Evolutionary conservation across 371 early-diverging fungal species (phyloP).

Genomic region (Parasitella parasitica): DNA sequence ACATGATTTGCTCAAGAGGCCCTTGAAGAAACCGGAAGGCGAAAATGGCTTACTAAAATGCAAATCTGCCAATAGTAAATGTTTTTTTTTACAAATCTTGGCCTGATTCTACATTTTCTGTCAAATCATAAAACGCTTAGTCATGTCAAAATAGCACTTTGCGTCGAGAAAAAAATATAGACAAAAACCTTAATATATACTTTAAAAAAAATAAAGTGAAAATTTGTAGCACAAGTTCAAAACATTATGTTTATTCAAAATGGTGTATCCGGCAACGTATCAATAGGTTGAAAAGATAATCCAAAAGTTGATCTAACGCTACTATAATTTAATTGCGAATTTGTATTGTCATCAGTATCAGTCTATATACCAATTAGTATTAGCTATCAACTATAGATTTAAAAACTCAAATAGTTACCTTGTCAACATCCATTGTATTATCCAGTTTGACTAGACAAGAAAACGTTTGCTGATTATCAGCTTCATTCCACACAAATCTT

Average conservation of each 20-base stretch:
- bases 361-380: no score
- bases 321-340: not conserved
- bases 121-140: not conserved
- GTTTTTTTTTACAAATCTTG: not conserved
- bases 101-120: not conserved
- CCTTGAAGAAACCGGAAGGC: not conserved
- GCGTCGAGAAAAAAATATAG: not conserved
- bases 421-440: not conserved
- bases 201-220: not conserved
- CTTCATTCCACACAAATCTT: not conserved
- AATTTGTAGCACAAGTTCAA: not conserved
- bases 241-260: not conserved
- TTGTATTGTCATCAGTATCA: no score
- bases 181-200: not conserved
- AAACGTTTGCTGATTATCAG: not conserved
- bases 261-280: not conserved
- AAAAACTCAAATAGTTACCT: not conserved
- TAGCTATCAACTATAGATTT: no score
- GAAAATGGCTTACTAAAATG: slow-evolving; percentile 11
- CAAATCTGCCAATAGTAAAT: not conserved
- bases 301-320: not conserved
- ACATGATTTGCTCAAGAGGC: slow-evolving; percentile 4
- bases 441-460: not conserved
- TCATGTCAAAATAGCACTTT: not conserved
- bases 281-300: not conserved